Evolutionary conservation across 805 yeast genomes (phyloP), one percentile per base, ranked within the genome.

Genomic region (Saccharomycopsis javanensis): DNA sequence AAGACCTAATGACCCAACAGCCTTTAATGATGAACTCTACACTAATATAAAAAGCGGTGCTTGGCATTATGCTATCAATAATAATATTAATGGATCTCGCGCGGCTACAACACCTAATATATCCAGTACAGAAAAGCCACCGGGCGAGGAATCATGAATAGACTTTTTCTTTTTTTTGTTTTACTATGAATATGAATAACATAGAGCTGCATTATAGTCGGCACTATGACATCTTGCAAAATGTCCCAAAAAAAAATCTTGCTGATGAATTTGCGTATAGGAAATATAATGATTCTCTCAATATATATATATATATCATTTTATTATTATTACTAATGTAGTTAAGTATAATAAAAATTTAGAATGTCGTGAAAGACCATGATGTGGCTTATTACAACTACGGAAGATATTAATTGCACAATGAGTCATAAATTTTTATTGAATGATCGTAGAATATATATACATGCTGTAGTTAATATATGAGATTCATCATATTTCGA

Each of bases 1-100:
- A 1, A 77, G 96, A 67, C 97, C 97, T 1, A 85, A 84, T 63
- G 99, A 94, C 72, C 86, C 88, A 0, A 80, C 79, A 66, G 86
- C 88, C 2, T 89, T 81, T 72, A 81, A 83, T 62, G 96, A 88
- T 68, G 86, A 88, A 15, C 82, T 88, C 57, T 89, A 90, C 70
- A 85, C 88, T 16, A 76, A 80, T 67, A 80, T 79, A 48, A 80
- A 80, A 63, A 73, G 72, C 54, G 82, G 80, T 38, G 82, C 83
- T 5, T 80, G 84, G 84, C 75, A 71, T 63, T 74, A 73, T 60
- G 77, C 77, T n/a, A 74, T 68, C 28, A 69, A 69, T 56, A 68
- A 69, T 57, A 62, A 69, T 37, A 69, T 69, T 16, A 69, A 69
- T 61, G 72, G 48, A 20, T 42, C 48, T 42, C 23, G 48, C 11